Base-by-base conservation (phyloP, 1,139 yeast genomes). In the Komagataea norvegica region DNA sequence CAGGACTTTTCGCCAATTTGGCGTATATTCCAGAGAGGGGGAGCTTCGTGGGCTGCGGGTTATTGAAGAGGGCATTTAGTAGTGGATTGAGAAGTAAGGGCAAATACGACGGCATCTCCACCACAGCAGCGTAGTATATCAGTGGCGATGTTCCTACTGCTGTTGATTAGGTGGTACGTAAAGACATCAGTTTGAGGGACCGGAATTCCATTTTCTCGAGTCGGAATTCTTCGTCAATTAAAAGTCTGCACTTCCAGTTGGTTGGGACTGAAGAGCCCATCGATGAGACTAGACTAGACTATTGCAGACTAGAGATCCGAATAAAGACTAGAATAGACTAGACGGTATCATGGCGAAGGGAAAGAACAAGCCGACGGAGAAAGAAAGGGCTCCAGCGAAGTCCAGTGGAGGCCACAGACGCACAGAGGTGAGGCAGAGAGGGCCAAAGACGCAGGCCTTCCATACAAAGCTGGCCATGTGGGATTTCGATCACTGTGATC, bases 401-500 rank as follows among this genome's bases (percentile, higher is more conserved):
- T 75, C 8, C 66, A 80, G 37, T 3, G 40, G 40, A 8, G 25
- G 29, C 6, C 74, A 76, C 52, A 80, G 67, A 31, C 65, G 74
- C 36, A 55, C 52, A 50, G 67, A 63, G 38, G 47, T 55, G 40
- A 62, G 55, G 34, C 61, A 58, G 36, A 49, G 37, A 5, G 41
- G 37, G 0, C 34, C 34, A 4, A 33, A 48, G 27, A 42, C 40
- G 2, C 43, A 45, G 6, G 74, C 76, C 2, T 79, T 80, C 50
- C 91, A 88, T 1, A 74, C 81, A 18, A 81, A 81, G 54, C 54
- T 83, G 27, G 91, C 89, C 9, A 84, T 84, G 94, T 84, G 94
- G 96, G 91, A 91, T 61, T 91, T 93, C 57, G 95, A 89, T 52
- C 99, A 91, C 59, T 91, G 99, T 64, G 98, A 91, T 61, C 99